These are phyloP conservation scores for Populus nigra DNA, from an alignment of 345 rosid genomes.

Conservation along the genomic window DNA sequence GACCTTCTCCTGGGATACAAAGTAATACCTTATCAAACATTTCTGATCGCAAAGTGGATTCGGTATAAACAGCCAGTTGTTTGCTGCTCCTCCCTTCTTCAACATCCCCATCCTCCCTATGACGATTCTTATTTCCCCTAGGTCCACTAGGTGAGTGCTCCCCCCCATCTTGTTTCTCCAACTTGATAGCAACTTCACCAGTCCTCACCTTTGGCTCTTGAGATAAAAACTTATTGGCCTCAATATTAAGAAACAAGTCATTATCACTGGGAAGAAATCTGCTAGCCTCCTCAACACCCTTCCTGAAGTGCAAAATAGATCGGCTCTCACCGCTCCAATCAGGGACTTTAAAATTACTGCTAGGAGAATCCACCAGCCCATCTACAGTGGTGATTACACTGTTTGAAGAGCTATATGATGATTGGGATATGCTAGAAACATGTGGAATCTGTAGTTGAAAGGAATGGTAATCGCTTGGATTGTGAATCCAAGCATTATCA, in stretches of 20 bases:
- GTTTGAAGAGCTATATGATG: conserved; percentile 50
- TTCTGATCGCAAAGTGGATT: conserved; percentile 56
- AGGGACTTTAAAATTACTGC: conserved; percentile 34
- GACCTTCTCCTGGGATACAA: conserved; percentile 34
- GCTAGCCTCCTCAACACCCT: conserved; percentile 75
- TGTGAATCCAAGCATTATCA: conserved; percentile 23
- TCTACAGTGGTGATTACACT: conserved; percentile 41
- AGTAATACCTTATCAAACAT: conserved; percentile 68
- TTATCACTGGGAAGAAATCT: conserved; percentile 55
- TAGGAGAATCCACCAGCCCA: conserved; percentile 53
- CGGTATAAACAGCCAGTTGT: conserved; percentile 59
- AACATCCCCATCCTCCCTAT: conserved; percentile 38
- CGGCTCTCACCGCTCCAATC: conserved; percentile 47
- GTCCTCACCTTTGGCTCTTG: conserved; percentile 17
- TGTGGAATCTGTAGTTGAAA: conserved; percentile 27
- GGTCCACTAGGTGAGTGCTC: conserved; percentile 24
- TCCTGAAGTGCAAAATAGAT: conserved; percentile 66
- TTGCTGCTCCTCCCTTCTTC: conserved; percentile 79
- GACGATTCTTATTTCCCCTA: conserved; percentile 53
- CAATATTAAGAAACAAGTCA: conserved; percentile 39
- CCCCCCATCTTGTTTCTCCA: conserved; percentile 29
- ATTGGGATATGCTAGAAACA: conserved; percentile 34
- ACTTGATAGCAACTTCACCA: conserved; percentile 30
- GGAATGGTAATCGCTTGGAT: conserved; percentile 32
- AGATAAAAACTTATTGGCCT: conserved; percentile 18